Percentiles rank a stretch among this genome's conserved stretches.
Evolutionary conservation across 1,284 basidiomycete genomes (phyloP).

Genomic region (Boletus albobrunnescens): DNA sequence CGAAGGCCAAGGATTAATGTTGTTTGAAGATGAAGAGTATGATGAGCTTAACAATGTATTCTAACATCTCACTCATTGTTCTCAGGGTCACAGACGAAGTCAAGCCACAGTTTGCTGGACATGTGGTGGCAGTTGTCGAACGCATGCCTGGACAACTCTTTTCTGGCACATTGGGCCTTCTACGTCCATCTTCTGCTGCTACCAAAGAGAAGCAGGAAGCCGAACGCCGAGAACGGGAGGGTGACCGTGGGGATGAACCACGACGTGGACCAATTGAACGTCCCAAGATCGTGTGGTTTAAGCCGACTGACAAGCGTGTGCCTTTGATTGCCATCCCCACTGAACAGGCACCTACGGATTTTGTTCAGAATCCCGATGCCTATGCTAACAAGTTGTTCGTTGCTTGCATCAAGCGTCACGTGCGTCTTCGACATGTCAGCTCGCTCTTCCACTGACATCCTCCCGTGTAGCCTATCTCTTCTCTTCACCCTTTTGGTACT

Average conservation of each 20-base stretch:
- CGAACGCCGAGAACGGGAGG: constrained; percentile 93
- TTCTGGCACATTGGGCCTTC: constrained; percentile 92
- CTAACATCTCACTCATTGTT: constrained; percentile 9
- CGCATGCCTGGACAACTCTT: constrained; percentile 98
- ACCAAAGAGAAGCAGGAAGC: constrained; percentile 99
- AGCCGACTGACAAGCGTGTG: constrained; percentile 98
- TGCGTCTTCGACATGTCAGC: constrained; percentile 37
- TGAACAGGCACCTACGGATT: constrained; percentile 95
- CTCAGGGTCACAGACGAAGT: constrained; percentile 90
- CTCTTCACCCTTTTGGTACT: constrained; percentile 97
- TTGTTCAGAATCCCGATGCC: constrained; percentile 89
- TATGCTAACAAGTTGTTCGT: constrained; percentile 93
- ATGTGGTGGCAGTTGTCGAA: constrained; percentile 97
- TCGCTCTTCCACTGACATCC: constrained; percentile 14
- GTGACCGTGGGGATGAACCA: constrained; percentile 80
- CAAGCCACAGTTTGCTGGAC: constrained; percentile 94
- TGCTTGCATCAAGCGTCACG: constrained; percentile 96
- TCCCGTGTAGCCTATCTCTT: constrained; percentile 73
- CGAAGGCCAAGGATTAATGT: constrained; percentile 93
- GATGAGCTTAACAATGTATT: constrained; percentile 25
- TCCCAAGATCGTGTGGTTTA: constrained; percentile 99
- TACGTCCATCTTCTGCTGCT: constrained; percentile 94
- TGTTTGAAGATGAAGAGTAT: constrained; percentile 97
- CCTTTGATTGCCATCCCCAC: constrained; percentile 99
- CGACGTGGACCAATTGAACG: constrained; percentile 75